Percentiles rank a stretch among this genome's conserved stretches.
These are phyloP conservation scores for Ceratobasidium sp. DNA, from an alignment of 1,284 basidiomycete genomes.

Conservation along the genomic window DNA sequence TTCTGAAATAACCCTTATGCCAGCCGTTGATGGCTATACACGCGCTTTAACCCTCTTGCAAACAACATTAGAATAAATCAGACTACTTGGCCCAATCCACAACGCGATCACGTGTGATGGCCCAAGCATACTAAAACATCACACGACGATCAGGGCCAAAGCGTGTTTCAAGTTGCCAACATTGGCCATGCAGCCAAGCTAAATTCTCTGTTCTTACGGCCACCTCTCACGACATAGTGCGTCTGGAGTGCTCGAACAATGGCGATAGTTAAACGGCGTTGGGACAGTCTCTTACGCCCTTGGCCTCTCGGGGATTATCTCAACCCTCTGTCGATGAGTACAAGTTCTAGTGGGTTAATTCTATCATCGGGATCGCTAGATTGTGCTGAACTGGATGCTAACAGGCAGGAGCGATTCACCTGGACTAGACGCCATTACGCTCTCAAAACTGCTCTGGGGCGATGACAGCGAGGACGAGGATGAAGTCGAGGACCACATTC, in stretches of 20 bases:
- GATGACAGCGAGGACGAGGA: conserved; percentile 30
- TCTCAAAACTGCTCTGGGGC: conserved; percentile 31
- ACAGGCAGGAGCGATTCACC: conserved; percentile 31
- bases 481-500: conserved; percentile 31
- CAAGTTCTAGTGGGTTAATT: conserved; percentile 21
- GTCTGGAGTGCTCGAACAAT: not conserved
- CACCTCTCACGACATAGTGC: conserved; percentile 1
- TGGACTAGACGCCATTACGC: conserved; percentile 22
- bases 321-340: conserved; percentile 32
- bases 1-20: no score
- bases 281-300: conserved; percentile 14
- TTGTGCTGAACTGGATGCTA: not conserved
- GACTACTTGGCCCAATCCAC: conserved; percentile 8
- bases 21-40: not conserved
- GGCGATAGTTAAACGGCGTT: not conserved
- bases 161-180: conserved; percentile 16
- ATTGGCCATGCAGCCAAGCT: conserved; percentile 1
- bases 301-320: conserved; percentile 24
- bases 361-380: not conserved
- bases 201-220: conserved; percentile 16
- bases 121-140: not conserved
- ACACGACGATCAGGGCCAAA: conserved; percentile 10
- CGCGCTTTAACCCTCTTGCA: not conserved
- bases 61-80: no score
- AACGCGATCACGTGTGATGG: conserved; percentile 24